These are phyloP conservation scores for Aspergillus ruber DNA, from an alignment of 2,329 filamentous ascomycete species.

Conservation along the genomic window DNA sequence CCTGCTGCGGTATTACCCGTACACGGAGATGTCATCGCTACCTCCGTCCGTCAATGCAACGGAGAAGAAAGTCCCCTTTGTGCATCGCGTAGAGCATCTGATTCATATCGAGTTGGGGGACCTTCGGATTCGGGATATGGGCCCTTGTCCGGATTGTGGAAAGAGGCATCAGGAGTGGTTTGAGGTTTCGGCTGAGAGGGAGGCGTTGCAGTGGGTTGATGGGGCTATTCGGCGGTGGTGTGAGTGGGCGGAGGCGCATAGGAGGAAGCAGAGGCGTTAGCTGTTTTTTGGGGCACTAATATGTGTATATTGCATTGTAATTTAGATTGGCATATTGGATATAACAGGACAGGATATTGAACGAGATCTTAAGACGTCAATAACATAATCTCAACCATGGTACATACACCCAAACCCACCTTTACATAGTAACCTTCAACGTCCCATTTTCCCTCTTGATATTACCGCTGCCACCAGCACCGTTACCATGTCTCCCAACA, in stretches of 20 bases:
- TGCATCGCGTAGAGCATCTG: constrained; percentile 79
- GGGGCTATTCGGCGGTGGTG: constrained; percentile 79
- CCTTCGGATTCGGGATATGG: constrained; percentile 50
- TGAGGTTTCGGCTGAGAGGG: constrained; percentile 68
- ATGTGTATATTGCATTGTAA: not conserved
- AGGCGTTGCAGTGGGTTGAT: constrained; percentile 63
- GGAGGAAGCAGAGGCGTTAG: not conserved
- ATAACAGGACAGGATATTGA: too few species aligned
- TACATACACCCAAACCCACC: not conserved
- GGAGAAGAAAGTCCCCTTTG: constrained; percentile 69
- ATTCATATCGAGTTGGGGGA: constrained; percentile 81
- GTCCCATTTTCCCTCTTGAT: constrained; percentile 2
- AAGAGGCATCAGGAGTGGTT: constrained; percentile 93
- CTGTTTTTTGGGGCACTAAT: not conserved
- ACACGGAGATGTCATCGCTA: constrained; percentile 37
- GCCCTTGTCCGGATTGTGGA: constrained; percentile 68
- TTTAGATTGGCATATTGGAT: too few species aligned
- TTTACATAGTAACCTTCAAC: not conserved
- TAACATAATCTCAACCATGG: too few species aligned
- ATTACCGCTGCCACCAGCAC: not conserved
- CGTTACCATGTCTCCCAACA: not conserved
- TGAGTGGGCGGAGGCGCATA: constrained; percentile 62
- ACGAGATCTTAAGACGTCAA: too few species aligned
- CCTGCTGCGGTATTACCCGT: constrained; percentile 86
- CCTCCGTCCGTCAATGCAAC: constrained; percentile 19